phyloP scores from a whole-genome alignment of 1,284 basidiomycete genomes.

The Sporisorium scitamineum region DNA sequence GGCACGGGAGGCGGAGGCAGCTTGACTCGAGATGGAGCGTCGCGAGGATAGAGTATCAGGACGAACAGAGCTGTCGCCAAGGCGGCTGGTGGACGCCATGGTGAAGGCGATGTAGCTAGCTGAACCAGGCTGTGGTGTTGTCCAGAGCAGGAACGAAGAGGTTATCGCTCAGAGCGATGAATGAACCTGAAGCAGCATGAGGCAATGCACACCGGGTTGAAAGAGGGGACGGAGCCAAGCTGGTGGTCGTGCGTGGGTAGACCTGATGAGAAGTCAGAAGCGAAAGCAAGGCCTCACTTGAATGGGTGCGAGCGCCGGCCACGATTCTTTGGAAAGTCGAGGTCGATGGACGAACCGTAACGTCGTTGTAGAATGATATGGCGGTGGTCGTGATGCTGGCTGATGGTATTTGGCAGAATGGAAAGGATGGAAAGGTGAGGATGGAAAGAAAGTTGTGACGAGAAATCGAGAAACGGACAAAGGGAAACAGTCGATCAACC shows the following conservation, averaged over 20 bases:
- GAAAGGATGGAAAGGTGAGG: not conserved
- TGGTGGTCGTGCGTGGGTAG: not conserved
- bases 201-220: not conserved
- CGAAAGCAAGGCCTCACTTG: not conserved
- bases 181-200: slow-evolving; percentile 5
- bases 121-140: not conserved
- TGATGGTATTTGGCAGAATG: not conserved
- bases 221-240: not conserved
- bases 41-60: slow-evolving; percentile 13
- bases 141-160: slow-evolving; percentile 9
- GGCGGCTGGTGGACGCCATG: slow-evolving; percentile 22
- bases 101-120: slow-evolving; percentile 9
- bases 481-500: not conserved
- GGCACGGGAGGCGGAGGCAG: slow-evolving; percentile 29
- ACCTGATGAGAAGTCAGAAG: not conserved
- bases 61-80: not conserved
- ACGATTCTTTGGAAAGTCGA: not conserved
- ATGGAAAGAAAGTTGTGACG: not conserved
- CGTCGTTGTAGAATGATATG: not conserved
- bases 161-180: slow-evolving; percentile 17
- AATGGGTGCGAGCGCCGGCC: not conserved
- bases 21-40: slow-evolving; percentile 42
- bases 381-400: not conserved
- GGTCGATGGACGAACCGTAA: not conserved
- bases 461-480: not conserved